Evolutionary conservation across 257 asterid genomes (phyloP).

Genomic region (Oldenlandia corymbosa): DNA sequence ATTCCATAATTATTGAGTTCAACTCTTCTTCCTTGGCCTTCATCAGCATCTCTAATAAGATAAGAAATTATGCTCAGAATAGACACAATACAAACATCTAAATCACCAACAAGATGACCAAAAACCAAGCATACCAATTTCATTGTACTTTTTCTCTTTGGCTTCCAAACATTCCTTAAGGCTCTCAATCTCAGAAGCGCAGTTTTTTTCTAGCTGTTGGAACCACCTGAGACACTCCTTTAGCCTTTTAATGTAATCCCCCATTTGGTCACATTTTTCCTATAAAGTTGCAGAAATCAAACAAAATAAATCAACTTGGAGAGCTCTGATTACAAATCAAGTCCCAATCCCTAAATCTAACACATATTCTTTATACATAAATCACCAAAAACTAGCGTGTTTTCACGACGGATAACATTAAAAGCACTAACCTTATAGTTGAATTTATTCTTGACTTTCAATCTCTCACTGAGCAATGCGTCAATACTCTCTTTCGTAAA

Average conservation of each 20-base stretch:
- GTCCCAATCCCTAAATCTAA: background rate
- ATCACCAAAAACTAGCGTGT: background rate
- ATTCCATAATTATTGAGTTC: conserved; percentile 65
- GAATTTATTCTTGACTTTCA: conserved; percentile 56
- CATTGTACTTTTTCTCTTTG: conserved; percentile 50
- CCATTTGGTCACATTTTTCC: conserved; percentile 77
- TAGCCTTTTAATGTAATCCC: conserved; percentile 59
- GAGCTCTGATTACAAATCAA: background rate
- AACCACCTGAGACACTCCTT: conserved; percentile 82
- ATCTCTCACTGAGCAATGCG: conserved; percentile 62
- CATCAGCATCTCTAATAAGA: conserved; percentile 52
- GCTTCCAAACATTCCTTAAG: conserved; percentile 50
- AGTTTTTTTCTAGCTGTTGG: conserved; percentile 68
- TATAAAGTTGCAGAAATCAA: conserved; percentile 18
- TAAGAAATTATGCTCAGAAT: background rate
- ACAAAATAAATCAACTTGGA: conserved; percentile 4
- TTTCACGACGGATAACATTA: background rate
- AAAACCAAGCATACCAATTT: conserved; percentile 21
- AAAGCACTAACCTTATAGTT: conserved; percentile 35
- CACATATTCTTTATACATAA: background rate
- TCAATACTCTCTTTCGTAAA: conserved; percentile 70
- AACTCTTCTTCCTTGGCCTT: conserved; percentile 75
- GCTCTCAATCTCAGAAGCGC: conserved; percentile 47
- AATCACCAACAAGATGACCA: background rate
- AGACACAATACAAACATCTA: background rate